Conservation (phyloP, 352 stramenopile species). For the Pythium grandisporangium region DNA sequence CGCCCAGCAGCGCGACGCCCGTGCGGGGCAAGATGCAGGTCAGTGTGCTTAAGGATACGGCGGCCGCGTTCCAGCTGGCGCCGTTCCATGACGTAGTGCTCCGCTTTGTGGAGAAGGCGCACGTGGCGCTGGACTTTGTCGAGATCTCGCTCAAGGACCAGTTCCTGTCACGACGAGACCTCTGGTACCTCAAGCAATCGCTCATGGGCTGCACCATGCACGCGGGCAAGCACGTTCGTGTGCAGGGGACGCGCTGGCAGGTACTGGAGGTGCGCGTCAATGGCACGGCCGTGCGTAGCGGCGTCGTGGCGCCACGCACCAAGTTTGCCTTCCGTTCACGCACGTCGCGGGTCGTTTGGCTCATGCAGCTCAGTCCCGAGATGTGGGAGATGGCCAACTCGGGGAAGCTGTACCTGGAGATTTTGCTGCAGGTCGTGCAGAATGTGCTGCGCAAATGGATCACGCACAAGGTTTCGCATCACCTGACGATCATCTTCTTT, state of each 20-base stretch:
- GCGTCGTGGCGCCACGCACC: conserved; percentile 92
- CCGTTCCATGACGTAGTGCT: conserved; percentile 78
- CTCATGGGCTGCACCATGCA: conserved; percentile 64
- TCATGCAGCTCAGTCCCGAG: conserved; percentile 94
- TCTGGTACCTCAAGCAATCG: conserved; percentile 80
- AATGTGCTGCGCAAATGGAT: conserved; percentile 89
- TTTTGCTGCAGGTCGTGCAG: conserved; percentile 72
- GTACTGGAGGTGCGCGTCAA: conserved; percentile 88
- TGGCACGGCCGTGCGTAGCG: conserved; percentile 80
- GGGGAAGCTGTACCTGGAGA: conserved; percentile 86
- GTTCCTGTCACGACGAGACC: conserved; percentile 88
- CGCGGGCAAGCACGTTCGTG: conserved; percentile 66
- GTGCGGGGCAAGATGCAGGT: conserved; percentile 74
- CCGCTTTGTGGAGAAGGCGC: conserved; percentile 66
- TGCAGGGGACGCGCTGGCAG: conserved; percentile 70
- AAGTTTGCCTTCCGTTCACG: conserved; percentile 95
- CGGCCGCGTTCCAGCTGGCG: conserved; percentile 56
- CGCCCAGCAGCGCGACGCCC: conserved; percentile 45
- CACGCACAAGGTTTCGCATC: conserved; percentile 86
- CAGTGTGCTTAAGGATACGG: conserved; percentile 77
- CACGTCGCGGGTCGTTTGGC: conserved; percentile 95
- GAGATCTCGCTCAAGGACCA: conserved; percentile 89
- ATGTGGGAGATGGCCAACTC: conserved; percentile 92
- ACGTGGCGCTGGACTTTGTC: conserved; percentile 82
- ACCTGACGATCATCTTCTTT: conserved; percentile 91